phyloP scores from a whole-genome alignment of 768 basidiomycete genomes.

The Xerocomus potaroensis region DNA sequence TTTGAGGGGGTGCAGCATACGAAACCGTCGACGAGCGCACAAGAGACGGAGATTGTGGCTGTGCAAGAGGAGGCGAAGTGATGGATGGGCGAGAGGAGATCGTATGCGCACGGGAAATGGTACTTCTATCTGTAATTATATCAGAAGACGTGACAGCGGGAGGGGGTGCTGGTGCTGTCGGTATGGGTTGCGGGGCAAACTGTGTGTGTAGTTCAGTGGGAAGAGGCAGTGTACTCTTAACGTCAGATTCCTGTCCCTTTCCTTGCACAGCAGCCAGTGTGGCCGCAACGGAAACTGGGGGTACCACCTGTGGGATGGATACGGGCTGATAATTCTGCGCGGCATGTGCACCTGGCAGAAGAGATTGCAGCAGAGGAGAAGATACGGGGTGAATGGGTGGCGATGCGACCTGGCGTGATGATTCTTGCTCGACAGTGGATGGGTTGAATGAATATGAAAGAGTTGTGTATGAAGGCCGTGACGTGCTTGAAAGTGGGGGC shows the following conservation, averaged over 20 bases:
- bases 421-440: constrained; percentile 10
- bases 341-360: constrained; percentile 7
- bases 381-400: constrained; percentile 4
- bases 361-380: constrained; percentile 10
- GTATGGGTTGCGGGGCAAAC: constrained; percentile 15
- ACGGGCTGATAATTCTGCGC: constrained; percentile 18
- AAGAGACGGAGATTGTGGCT: constrained; percentile 15
- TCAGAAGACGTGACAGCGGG: constrained; percentile 16
- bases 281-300: constrained; percentile 5
- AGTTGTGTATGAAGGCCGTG: constrained; percentile 14
- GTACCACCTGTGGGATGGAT: constrained; percentile 16
- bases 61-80: constrained; percentile 9
- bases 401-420: constrained; percentile 11
- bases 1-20: constrained; percentile 9
- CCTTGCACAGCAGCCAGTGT: constrained; percentile 5
- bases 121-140: constrained; percentile 13
- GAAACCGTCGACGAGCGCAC: constrained; percentile 22
- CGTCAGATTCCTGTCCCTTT: constrained; percentile 14
- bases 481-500: constrained; percentile 14
- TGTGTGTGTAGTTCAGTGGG: constrained; percentile 13
- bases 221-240: constrained; percentile 1
- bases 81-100: constrained; percentile 20
- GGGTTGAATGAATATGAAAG: constrained; percentile 10
- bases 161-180: constrained; percentile 11
- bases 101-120: constrained; percentile 28